phyloP scores from a whole-genome alignment of 2,329 filamentous ascomycete genomes.

The Epichloe baconii region DNA sequence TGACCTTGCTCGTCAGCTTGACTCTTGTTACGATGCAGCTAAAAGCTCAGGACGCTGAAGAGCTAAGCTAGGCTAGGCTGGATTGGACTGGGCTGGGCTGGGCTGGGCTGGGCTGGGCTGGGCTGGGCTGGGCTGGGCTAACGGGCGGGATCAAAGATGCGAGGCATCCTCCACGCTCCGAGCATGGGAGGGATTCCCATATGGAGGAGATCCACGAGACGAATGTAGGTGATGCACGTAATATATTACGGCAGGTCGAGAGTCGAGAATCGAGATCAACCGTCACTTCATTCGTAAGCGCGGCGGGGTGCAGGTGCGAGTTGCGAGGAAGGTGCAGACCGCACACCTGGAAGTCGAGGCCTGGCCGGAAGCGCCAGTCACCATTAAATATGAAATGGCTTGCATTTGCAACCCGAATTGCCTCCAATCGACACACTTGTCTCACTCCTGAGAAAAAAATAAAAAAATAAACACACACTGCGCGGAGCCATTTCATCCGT shows the following conservation, averaged over 20 bases:
- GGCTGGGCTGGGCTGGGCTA: neutral
- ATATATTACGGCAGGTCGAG: neutral
- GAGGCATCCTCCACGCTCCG: slow-evolving; percentile 2
- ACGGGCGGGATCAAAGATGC: neutral
- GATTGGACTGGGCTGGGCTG: neutral
- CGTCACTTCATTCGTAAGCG: neutral
- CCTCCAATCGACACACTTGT: no score
- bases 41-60: neutral
- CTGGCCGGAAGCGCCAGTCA: no score
- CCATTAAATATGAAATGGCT: no score
- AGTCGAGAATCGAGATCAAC: neutral
- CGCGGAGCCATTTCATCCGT: neutral
- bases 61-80: no score
- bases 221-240: neutral
- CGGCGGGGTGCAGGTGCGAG: neutral
- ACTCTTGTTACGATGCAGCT: neutral
- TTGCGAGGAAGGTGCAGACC: neutral
- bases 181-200: neutral
- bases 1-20: neutral
- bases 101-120: no score
- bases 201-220: neutral
- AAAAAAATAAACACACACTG: neutral
- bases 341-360: no score
- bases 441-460: neutral
- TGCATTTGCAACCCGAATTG: no score